Base-by-base conservation (phyloP, 2,329 filamentous ascomycete species). In the Verticillium zaregamsianum region DNA sequence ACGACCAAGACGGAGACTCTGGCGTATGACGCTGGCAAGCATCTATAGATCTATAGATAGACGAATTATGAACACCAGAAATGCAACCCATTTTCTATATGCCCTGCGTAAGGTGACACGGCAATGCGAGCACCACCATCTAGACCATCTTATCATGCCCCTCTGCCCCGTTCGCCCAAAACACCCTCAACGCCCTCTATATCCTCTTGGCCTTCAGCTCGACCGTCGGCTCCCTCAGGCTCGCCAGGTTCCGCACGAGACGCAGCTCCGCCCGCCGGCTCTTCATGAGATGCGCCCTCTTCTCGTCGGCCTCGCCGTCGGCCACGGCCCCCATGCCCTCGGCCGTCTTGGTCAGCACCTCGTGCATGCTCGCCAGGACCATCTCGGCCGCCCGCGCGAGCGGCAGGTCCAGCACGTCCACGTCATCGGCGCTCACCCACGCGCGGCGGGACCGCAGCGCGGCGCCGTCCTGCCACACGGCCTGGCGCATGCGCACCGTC, bases 281-380 rank as follows among this genome's bases (percentile, higher is more conserved):
- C 72, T 84, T 81, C 59, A 89, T 82, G 65, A 95, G 75, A 74
- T 91, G 87, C 68, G 83, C 76, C 68, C 81, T 85, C 77, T 84
- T 87, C 69, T 81, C 74, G 33, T 79, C 77, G 58, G 81, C 77
- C 49, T 77, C 78, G n/a, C 25, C 54, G 2, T 20, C 14, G 40
- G 33, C 58, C 31, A 55, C 45, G 12, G 69, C 76, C 60, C 80
- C 78, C 79, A 94, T 85, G 67, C 87, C 86, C 64, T 82, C 79
- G 67, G 88, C 82, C 62, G 92, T 91, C 67, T 84, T 86, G 64
- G 81, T 80, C 55, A 99, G 79, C 45, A 98, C 87, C 68, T 89
- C 86, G 72, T 97, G 92, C 94, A 99, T 98, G 71, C 90, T 95
- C 9, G 91, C 92, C 31, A 98, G 78, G 5, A 97, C 94, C 79